Base-by-base conservation (phyloP, 1,284 basidiomycete genomes). In the Ustilago curta region DNA sequence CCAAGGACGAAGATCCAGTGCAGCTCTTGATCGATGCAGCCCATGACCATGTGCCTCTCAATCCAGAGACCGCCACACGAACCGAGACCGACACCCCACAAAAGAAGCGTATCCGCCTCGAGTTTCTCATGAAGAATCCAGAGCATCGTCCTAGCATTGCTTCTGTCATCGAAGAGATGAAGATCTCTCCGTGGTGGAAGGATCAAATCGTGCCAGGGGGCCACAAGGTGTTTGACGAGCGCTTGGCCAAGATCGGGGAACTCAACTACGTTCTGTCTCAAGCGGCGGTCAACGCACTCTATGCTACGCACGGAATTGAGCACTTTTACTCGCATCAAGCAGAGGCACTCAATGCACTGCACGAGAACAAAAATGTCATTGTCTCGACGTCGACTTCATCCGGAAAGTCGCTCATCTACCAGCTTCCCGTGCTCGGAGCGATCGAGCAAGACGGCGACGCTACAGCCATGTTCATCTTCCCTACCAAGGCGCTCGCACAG, bases 401-500 rank as follows among this genome's bases (percentile, higher is more conserved):
- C 4, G 94, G 94, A 8, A 96, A 96, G 85, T 95, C 93, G 83
- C 88, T 96, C 21, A 94, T 96, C 54, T 96, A 87, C 59, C 86
- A 84, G 56, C 62, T 94, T 14, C 94, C 94, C 0, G 85, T 93
- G 9, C 85, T 95, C 50, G 88, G 86, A 47, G 90, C 89, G 61
- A 86, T 96, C 49, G 90, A 93, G 84, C 86, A 88, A 21, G 88
- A 93, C 80, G 82, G 83, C 4, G 80, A 85, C 16, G 84, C 91
- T 2, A 95, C 91, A 0, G 93, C 93, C 1, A 88, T 96, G 53
- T 93, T 94, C 80, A 89, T 96, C 50, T 96, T 95, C 79, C 94
- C 94, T 1, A 96, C 94, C 1, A 96, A 96, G 91, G 94, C 94
- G 9, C 87, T 96, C 31, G 94, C 94, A 0, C 94, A 96, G 85